Evolutionary conservation across 2,329 filamentous ascomycete species (phyloP).

Genomic region (Cercospora berteroae): DNA sequence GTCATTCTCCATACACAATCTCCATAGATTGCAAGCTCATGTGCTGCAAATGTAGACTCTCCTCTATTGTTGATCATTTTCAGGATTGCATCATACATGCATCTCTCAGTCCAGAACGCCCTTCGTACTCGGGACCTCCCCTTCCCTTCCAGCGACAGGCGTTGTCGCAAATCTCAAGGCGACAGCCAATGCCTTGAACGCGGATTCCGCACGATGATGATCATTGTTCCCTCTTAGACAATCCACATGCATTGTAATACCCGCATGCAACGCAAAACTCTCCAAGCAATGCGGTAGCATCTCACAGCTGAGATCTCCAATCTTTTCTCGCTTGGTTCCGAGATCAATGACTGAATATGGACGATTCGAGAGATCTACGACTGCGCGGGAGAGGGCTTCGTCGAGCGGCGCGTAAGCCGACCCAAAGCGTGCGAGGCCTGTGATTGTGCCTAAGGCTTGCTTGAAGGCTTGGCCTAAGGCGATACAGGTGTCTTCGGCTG

Average conservation of each 20-base stretch:
- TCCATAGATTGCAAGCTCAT: neutral
- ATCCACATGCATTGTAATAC: constrained; percentile 93
- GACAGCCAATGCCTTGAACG: constrained; percentile 92
- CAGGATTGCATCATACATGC: no score
- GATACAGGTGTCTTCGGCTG: constrained; percentile 91
- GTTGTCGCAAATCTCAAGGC: constrained; percentile 76
- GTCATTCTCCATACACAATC: neutral
- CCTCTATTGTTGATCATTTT: no score
- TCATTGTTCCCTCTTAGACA: constrained; percentile 89
- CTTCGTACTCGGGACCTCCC: constrained; percentile 94
- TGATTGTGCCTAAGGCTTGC: constrained; percentile 70
- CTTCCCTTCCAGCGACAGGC: constrained; percentile 74
- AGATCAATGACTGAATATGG: constrained; percentile 82
- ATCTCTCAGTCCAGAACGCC: no score
- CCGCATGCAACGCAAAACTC: constrained; percentile 87
- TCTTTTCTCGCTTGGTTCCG: constrained; percentile 83
- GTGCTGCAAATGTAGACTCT: neutral
- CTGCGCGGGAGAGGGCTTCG: constrained; percentile 88
- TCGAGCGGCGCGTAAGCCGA: constrained; percentile 91
- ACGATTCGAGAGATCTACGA: constrained; percentile 91
- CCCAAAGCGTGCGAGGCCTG: constrained; percentile 85
- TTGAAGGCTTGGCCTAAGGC: constrained; percentile 84
- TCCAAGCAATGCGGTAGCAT: constrained; percentile 97
- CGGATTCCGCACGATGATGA: constrained; percentile 92
- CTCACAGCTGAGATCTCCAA: constrained; percentile 88